Evolutionary conservation across 176 grass and related monocot genomes (phyloP).

Genomic region (Puccinellia tenuiflora): DNA sequence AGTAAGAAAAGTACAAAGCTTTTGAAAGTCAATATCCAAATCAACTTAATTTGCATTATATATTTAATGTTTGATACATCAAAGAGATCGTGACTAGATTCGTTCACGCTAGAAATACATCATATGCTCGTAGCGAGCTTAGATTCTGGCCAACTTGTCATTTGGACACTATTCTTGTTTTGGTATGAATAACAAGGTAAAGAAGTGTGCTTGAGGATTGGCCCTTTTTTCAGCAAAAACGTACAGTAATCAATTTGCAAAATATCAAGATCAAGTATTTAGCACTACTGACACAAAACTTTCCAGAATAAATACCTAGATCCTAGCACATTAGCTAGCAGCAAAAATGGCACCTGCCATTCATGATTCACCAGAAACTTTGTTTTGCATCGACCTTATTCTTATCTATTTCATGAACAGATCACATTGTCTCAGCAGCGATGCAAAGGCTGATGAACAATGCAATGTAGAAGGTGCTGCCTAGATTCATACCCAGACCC

Average conservation of each 20-base stretch:
- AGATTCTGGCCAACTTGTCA: neutral
- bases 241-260: neutral
- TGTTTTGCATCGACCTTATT: neutral
- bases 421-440: neutral
- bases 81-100: neutral
- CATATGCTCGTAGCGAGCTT: neutral
- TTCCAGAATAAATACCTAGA: neutral
- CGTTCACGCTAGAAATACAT: neutral
- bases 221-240: neutral
- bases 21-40: neutral
- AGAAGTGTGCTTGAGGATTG: neutral
- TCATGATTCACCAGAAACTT: neutral
- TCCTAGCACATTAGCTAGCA: neutral
- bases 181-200: neutral
- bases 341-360: neutral
- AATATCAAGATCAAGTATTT: neutral
- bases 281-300: neutral
- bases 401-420: neutral
- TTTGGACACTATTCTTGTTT: neutral
- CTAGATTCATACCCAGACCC: neutral
- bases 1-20: neutral
- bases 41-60: neutral
- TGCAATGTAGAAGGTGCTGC: neutral
- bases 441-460: neutral
- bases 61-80: neutral